phyloP scores from a whole-genome alignment of 2,329 filamentous ascomycete species.

The Clathrospora elynae region DNA sequence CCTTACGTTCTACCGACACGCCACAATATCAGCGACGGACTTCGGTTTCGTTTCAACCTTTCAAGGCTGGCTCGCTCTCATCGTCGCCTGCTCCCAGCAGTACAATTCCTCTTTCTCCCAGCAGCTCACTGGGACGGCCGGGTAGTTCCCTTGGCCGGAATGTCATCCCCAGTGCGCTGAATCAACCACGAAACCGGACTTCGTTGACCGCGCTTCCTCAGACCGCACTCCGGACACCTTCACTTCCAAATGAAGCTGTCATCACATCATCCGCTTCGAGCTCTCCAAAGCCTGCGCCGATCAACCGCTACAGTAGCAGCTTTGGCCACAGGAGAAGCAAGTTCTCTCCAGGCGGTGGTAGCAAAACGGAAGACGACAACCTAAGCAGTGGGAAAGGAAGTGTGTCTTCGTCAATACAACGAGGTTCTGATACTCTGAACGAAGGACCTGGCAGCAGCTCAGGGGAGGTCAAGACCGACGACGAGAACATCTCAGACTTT shows the following conservation, averaged over 20 bases:
- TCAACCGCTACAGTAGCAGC: slow-evolving; percentile 90
- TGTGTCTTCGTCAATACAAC: slow-evolving; percentile 69
- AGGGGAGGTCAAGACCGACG: slow-evolving; percentile 75
- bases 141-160: slow-evolving; percentile 30
- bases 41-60: slow-evolving; percentile 90
- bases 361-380: slow-evolving; percentile 74
- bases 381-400: slow-evolving; percentile 81
- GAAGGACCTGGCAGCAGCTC: slow-evolving; percentile 68
- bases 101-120: slow-evolving; percentile 60
- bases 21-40: slow-evolving; percentile 67
- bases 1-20: slow-evolving; percentile 57
- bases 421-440: slow-evolving; percentile 78
- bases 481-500: slow-evolving; percentile 93
- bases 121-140: slow-evolving; percentile 53
- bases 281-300: slow-evolving; percentile 77
- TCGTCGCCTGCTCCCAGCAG: slow-evolving; percentile 72
- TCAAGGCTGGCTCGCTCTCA: slow-evolving; percentile 94
- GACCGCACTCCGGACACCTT: slow-evolving; percentile 70
- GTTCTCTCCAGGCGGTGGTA: slow-evolving; percentile 75
- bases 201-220: slow-evolving; percentile 78
- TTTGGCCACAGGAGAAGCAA: slow-evolving; percentile 84
- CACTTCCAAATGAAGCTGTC: slow-evolving; percentile 64
- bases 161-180: slow-evolving; percentile 33
- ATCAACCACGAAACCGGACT: slow-evolving; percentile 68
- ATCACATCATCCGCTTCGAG: slow-evolving; percentile 70